These are phyloP conservation scores for Aegilops umbellulata DNA, from an alignment of 176 grass and related monocot species.

Conservation along the genomic window DNA sequence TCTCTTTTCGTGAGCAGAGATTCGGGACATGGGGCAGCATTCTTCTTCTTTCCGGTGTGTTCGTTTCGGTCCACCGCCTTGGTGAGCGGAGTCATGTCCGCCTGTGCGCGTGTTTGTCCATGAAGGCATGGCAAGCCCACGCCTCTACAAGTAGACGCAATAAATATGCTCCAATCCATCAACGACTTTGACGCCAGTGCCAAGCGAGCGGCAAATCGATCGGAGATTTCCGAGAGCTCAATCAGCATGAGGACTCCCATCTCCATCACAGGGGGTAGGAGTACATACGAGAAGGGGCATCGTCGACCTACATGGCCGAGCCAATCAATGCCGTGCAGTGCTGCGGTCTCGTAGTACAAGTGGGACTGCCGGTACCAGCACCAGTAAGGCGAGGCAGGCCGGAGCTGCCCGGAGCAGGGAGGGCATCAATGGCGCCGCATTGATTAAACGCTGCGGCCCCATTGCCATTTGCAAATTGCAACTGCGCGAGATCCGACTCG, in stretches of 20 bases:
- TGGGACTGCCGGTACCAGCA: not conserved
- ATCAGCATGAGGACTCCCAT: not conserved
- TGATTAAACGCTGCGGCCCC: conserved; percentile 32
- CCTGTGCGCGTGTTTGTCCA: not conserved
- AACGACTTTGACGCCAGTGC: not conserved
- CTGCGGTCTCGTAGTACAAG: not conserved
- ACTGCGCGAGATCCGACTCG: conserved; percentile 31
- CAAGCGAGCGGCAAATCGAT: not conserved
- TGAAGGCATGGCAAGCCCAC: not conserved
- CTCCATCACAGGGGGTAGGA: not conserved
- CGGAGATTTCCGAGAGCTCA: not conserved
- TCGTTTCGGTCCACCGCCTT: not conserved
- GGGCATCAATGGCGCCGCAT: conserved; percentile 28
- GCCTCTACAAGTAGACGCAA: not conserved
- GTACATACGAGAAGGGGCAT: not conserved
- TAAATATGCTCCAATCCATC: conserved; percentile 14
- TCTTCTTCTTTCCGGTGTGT: not conserved
- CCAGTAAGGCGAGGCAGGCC: conserved; percentile 19
- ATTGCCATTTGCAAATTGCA: not conserved
- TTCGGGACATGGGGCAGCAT: not conserved
- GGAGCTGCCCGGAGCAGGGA: not conserved
- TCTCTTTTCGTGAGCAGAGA: too few relatives aligned
- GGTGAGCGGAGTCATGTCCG: not conserved
- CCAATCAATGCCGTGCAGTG: not conserved
- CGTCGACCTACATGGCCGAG: not conserved